Conservation (phyloP, 371 early-diverging fungal genomes). For the Mortierella sp. region DNA sequence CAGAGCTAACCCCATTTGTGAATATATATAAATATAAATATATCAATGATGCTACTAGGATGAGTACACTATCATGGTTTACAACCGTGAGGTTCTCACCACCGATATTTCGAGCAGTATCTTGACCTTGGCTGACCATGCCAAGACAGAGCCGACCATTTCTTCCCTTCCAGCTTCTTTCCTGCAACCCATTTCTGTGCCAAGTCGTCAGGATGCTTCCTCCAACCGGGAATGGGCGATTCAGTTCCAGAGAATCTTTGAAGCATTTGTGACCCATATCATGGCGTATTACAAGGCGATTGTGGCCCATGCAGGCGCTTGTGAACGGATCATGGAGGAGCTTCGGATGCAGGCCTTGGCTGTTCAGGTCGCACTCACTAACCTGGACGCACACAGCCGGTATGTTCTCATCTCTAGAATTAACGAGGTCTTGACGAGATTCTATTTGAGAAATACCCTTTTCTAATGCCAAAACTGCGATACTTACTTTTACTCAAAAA, state of each 20-base stretch:
- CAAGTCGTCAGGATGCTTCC: conserved; percentile 19
- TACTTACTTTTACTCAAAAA: too few relatives aligned
- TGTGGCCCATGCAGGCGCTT: conserved; percentile 55
- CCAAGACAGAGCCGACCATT: conserved; percentile 33
- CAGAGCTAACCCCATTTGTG: too few relatives aligned
- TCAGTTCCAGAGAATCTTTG: conserved; percentile 38
- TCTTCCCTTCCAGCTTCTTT: conserved; percentile 10
- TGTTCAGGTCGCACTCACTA: conserved; percentile 67
- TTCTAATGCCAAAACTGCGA: too few relatives aligned
- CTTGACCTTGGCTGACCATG: conserved; percentile 41
- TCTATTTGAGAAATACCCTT: neutral
- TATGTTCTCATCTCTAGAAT: conserved; percentile 3
- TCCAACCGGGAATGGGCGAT: conserved; percentile 32
- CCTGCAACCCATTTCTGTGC: conserved; percentile 33
- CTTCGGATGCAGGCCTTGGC: conserved; percentile 67
- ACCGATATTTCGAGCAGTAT: conserved; percentile 52
- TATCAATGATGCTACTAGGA: conserved; percentile 16
- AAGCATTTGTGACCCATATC: conserved; percentile 34
- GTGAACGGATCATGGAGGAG: conserved; percentile 60
- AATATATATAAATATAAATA: too few relatives aligned
- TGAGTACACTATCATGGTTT: conserved; percentile 53
- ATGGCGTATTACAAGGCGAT: conserved; percentile 50
- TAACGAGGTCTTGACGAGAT: neutral
- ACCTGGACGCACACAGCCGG: conserved; percentile 61
- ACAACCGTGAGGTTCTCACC: conserved; percentile 52